Evolutionary conservation across 352 stramenopile species (phyloP).

Genomic region (Phytophthora sojae): DNA sequence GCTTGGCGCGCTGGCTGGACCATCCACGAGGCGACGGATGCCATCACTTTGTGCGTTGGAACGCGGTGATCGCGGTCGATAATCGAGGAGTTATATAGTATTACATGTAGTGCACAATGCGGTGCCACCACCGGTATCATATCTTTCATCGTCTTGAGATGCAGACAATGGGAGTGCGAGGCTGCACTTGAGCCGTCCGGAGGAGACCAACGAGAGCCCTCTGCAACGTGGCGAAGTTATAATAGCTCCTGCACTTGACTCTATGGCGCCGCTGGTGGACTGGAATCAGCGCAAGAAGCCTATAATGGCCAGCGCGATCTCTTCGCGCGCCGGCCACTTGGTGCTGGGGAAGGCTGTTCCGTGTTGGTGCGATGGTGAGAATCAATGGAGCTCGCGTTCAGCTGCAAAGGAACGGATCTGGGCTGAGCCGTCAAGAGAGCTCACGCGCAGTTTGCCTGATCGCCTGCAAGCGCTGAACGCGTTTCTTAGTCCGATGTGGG

Average conservation of each 20-base stretch:
- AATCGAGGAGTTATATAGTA: neutral
- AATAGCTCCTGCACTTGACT: slow-evolving; percentile 4
- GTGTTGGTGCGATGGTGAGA: slow-evolving; percentile 27
- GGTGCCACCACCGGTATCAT: slow-evolving; percentile 5
- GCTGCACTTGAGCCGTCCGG: neutral
- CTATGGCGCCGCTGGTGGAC: slow-evolving; percentile 7
- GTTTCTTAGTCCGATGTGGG: slow-evolving; percentile 4
- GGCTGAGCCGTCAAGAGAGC: slow-evolving; percentile 20
- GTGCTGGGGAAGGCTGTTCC: slow-evolving; percentile 1
- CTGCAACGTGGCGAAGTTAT: slow-evolving; percentile 22
- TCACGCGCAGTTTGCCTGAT: neutral
- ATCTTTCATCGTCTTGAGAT: slow-evolving; percentile 1
- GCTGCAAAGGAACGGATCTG: slow-evolving; percentile 28
- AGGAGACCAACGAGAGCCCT: neutral
- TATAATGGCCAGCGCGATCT: slow-evolving; percentile 25
- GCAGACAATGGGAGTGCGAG: neutral
- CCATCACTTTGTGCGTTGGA: neutral
- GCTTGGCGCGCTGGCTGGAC: slow-evolving; percentile 14
- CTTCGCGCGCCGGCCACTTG: slow-evolving; percentile 23
- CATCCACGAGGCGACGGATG: slow-evolving; percentile 21
- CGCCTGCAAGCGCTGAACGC: neutral
- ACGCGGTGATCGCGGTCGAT: neutral
- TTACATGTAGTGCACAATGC: neutral
- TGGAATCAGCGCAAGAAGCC: slow-evolving; percentile 13
- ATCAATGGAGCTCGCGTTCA: slow-evolving; percentile 16